phyloP scores from a whole-genome alignment of 2,329 filamentous ascomycete genomes.

The Stachybotrys echinatus region DNA sequence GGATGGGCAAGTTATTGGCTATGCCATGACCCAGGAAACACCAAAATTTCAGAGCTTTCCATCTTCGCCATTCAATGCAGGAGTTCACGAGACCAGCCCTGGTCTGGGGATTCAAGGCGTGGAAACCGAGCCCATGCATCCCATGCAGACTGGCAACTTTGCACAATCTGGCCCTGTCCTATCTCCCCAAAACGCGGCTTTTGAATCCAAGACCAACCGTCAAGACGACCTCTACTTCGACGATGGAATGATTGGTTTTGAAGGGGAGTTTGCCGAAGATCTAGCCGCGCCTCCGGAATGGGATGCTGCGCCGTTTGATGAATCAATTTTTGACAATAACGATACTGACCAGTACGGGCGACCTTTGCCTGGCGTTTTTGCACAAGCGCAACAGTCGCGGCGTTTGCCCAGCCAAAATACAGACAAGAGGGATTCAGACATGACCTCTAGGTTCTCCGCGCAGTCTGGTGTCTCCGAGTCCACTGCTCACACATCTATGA shows the following conservation, averaged over 20 bases:
- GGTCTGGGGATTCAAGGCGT: constrained; percentile 40
- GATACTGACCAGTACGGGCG: constrained; percentile 59
- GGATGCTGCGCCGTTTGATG: constrained; percentile 59
- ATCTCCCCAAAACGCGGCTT: constrained; percentile 4
- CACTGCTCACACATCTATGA: constrained; percentile 49
- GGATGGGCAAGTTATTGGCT: constrained; percentile 51
- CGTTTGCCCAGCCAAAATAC: constrained; percentile 17
- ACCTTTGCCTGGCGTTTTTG: constrained; percentile 54
- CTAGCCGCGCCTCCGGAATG: constrained; percentile 34
- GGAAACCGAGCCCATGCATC: constrained; percentile 5
- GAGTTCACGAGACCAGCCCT: constrained; percentile 12
- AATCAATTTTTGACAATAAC: constrained; percentile 67
- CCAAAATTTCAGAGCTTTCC: constrained; percentile 13
- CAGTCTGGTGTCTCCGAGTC: constrained; percentile 39
- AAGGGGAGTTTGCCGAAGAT: constrained; percentile 40
- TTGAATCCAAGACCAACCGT: background rate
- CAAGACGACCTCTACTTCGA: constrained; percentile 68
- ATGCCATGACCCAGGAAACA: constrained; percentile 46
- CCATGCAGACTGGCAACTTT: background rate
- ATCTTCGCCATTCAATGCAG: constrained; percentile 4
- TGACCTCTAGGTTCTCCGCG: constrained; percentile 38
- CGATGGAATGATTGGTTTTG: constrained; percentile 50
- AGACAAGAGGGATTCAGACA: constrained; percentile 40
- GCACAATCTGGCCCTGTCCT: constrained; percentile 9
- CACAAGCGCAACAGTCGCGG: constrained; percentile 43